Percentiles rank a stretch among this genome's conserved stretches.
Evolutionary conservation across 2,329 filamentous ascomycete genomes (phyloP).

Genomic region (Grosmannia penicillata): DNA sequence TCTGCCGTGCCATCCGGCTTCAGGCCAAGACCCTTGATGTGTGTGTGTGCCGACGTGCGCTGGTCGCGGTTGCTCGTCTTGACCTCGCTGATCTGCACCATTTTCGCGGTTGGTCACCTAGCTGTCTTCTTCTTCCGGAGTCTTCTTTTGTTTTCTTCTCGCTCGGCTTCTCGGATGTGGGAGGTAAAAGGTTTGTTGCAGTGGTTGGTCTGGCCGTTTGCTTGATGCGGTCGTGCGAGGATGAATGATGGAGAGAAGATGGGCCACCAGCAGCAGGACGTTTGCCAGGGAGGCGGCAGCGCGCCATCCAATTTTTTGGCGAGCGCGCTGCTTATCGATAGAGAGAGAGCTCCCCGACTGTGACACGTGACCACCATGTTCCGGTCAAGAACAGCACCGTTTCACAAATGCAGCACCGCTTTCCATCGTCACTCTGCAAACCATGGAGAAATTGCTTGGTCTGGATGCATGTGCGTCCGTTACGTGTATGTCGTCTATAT

Average conservation of each 20-base stretch:
- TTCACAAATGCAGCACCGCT: too few species aligned
- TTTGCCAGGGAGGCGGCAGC: slow-evolving; percentile 3
- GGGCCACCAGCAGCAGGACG: neutral
- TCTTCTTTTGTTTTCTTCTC: neutral
- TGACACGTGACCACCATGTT: slow-evolving; percentile 6
- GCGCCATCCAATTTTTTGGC: slow-evolving; percentile 8
- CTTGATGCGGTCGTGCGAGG: neutral
- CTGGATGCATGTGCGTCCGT: too few species aligned
- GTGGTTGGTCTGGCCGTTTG: neutral
- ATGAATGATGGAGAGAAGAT: neutral
- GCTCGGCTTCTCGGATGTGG: neutral
- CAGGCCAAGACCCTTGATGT: slow-evolving; percentile 90
- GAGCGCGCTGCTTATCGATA: slow-evolving; percentile 10
- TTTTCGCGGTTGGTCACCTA: slow-evolving; percentile 29
- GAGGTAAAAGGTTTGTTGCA: neutral
- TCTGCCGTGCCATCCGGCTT: slow-evolving; percentile 77
- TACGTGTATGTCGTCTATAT: too few species aligned
- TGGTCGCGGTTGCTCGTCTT: slow-evolving; percentile 92
- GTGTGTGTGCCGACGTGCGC: slow-evolving; percentile 89
- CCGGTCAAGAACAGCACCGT: too few species aligned
- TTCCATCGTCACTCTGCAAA: too few species aligned
- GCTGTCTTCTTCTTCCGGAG: too few species aligned
- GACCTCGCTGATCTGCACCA: slow-evolving; percentile 88
- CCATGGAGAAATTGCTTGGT: too few species aligned
- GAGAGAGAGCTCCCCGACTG: too few species aligned